These are phyloP conservation scores for Ceriops zippeliana DNA, from an alignment of 345 rosid genomes.

Conservation along the genomic window DNA sequence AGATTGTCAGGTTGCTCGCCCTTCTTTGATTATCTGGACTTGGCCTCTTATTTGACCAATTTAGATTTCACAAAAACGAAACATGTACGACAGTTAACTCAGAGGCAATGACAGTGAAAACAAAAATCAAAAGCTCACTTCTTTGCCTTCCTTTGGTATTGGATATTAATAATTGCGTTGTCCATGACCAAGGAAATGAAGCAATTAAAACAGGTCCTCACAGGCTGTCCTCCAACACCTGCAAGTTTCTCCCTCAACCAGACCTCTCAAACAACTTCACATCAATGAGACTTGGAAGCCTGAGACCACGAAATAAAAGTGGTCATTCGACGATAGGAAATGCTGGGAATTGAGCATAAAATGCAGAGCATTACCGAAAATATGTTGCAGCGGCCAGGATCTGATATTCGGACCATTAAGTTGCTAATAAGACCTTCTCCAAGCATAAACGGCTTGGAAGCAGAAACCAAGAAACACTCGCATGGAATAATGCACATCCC, in stretches of 20 bases:
- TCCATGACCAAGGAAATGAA: not conserved
- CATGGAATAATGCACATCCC: slow-evolving; percentile 40
- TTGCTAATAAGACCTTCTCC: slow-evolving; percentile 70
- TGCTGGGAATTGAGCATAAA: not conserved
- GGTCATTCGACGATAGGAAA: not conserved
- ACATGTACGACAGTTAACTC: not conserved
- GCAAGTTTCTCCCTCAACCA: not conserved
- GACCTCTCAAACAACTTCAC: not conserved
- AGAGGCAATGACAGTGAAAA: not conserved
- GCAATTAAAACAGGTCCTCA: not conserved
- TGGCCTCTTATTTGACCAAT: not conserved
- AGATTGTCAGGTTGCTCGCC: no score
- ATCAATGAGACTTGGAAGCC: slow-evolving; percentile 58
- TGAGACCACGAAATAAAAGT: slow-evolving; percentile 19
- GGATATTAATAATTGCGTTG: not conserved
- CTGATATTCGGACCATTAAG: slow-evolving; percentile 76
- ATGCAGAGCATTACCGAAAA: slow-evolving; percentile 57
- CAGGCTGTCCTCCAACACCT: not conserved
- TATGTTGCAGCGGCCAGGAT: slow-evolving; percentile 89
- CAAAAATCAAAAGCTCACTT: not conserved
- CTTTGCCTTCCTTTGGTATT: not conserved
- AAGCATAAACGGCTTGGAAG: slow-evolving; percentile 74
- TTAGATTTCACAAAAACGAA: not conserved
- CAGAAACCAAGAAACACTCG: slow-evolving; percentile 78
- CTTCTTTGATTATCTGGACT: no score